Conservation (phyloP, 495 filamentous ascomycete genomes). For the Penicillium pulvis region DNA sequence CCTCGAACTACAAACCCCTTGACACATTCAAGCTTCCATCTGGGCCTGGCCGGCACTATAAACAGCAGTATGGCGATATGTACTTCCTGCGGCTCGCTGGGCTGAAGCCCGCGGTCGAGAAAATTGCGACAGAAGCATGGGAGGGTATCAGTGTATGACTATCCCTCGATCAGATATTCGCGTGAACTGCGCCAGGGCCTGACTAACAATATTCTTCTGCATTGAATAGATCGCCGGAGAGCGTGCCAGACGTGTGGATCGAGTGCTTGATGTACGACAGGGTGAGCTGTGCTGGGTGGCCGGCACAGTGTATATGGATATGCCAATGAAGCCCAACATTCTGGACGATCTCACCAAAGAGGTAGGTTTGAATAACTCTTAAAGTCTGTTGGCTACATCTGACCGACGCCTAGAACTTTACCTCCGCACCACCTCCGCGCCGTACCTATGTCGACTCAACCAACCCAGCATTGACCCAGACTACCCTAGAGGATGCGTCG, state of each 20-base stretch:
- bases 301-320: conserved; percentile 95
- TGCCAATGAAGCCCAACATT: conserved; percentile 96
- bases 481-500: conserved; percentile 94
- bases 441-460: conserved; percentile 68
- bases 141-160: conserved; percentile 61
- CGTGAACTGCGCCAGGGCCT: no score
- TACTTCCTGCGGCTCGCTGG: conserved; percentile 91
- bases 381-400: neutral
- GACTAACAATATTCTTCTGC: neutral
- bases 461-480: conserved; percentile 53
- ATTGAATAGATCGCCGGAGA: conserved; percentile 69
- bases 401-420: conserved; percentile 65
- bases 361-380: conserved; percentile 44
- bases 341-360: conserved; percentile 93
- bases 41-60: conserved; percentile 71
- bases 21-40: conserved; percentile 71
- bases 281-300: conserved; percentile 94
- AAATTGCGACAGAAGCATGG: conserved; percentile 74
- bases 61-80: conserved; percentile 96
- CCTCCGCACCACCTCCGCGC: conserved; percentile 76
- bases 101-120: conserved; percentile 82
- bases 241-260: conserved; percentile 69
- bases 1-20: conserved; percentile 74
- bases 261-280: conserved; percentile 93
- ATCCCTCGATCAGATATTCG: neutral